phyloP scores from a whole-genome alignment of 1,284 basidiomycete species.

The Tausonia pullulans region DNA sequence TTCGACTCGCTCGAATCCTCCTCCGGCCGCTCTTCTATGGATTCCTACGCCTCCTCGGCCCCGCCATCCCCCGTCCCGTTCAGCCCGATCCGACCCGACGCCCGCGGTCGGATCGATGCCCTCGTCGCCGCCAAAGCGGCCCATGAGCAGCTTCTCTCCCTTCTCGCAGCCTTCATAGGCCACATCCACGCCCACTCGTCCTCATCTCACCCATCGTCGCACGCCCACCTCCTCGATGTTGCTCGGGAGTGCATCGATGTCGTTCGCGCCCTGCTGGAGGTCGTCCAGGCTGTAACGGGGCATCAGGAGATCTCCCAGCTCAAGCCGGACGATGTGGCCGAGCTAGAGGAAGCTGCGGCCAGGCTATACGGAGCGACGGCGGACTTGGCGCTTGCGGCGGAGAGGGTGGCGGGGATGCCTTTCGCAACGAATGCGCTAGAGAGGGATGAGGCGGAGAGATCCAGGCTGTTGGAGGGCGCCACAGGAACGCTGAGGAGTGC shows the following conservation, averaged over 20 bases:
- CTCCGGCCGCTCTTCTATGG: neutral
- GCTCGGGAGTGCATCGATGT: slow-evolving; percentile 82
- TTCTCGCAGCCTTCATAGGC: slow-evolving; percentile 92
- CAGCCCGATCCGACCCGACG: slow-evolving; percentile 48
- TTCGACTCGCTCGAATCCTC: slow-evolving; percentile 5
- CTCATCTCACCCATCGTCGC: slow-evolving; percentile 76
- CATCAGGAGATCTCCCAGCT: slow-evolving; percentile 43
- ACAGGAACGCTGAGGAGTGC: slow-evolving; percentile 77
- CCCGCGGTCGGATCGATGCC: slow-evolving; percentile 40
- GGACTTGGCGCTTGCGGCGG: slow-evolving; percentile 76
- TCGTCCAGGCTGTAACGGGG: slow-evolving; percentile 41
- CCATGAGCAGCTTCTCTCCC: slow-evolving; percentile 81
- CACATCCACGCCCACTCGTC: slow-evolving; percentile 89
- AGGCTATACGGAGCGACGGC: slow-evolving; percentile 74
- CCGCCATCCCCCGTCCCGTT: neutral
- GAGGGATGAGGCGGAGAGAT: slow-evolving; percentile 70
- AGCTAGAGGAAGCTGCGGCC: slow-evolving; percentile 51
- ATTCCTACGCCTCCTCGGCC: neutral
- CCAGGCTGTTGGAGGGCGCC: slow-evolving; percentile 61
- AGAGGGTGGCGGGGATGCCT: slow-evolving; percentile 48
- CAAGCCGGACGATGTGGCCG: slow-evolving; percentile 18
- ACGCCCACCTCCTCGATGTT: slow-evolving; percentile 85
- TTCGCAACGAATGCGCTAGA: slow-evolving; percentile 29
- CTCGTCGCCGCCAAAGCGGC: slow-evolving; percentile 44
- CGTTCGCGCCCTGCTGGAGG: slow-evolving; percentile 79